Conservation (phyloP, 768 basidiomycete species). For the Naganishia randhawae region DNA sequence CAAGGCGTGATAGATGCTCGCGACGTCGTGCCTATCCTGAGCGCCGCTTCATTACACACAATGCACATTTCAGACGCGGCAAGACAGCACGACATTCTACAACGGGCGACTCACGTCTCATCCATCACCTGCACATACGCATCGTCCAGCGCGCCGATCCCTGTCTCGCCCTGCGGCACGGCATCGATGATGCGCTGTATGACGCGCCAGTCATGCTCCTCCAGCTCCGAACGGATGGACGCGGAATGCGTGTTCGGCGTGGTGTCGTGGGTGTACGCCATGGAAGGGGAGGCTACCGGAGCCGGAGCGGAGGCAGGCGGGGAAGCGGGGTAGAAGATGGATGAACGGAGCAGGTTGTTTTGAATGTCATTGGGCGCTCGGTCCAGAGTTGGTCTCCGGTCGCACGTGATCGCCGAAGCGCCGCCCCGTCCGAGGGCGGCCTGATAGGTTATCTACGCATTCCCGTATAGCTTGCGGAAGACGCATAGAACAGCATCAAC, state of each 20-base stretch:
- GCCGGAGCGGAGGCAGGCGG: background rate
- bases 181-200: conserved; percentile 27
- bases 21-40: conserved; percentile 18
- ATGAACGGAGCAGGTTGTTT: conserved; percentile 6
- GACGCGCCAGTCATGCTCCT: conserved; percentile 23
- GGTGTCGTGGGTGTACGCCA: conserved; percentile 11
- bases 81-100: too few species aligned
- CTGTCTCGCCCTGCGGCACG: conserved; percentile 25
- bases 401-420: background rate
- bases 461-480: too few species aligned
- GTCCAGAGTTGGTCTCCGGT: background rate
- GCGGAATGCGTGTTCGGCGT: conserved; percentile 8
- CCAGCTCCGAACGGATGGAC: conserved; percentile 10
- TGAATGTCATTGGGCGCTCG: conserved; percentile 15
- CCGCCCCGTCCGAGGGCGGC: too few species aligned
- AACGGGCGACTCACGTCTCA: conserved; percentile 14
- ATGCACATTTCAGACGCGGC: background rate
- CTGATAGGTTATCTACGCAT: too few species aligned
- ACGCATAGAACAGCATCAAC: too few species aligned
- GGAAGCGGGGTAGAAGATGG: background rate
- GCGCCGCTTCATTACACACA: background rate
- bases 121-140: conserved; percentile 29
- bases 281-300: background rate
- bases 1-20: conserved; percentile 24
- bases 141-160: conserved; percentile 19